A percentile compares a stretch with the other conserved stretches of the same genome.
Evolutionary conservation across 1,139 yeast genomes (phyloP).

Genomic region (Hemisphaericaspora xylofermentans): DNA sequence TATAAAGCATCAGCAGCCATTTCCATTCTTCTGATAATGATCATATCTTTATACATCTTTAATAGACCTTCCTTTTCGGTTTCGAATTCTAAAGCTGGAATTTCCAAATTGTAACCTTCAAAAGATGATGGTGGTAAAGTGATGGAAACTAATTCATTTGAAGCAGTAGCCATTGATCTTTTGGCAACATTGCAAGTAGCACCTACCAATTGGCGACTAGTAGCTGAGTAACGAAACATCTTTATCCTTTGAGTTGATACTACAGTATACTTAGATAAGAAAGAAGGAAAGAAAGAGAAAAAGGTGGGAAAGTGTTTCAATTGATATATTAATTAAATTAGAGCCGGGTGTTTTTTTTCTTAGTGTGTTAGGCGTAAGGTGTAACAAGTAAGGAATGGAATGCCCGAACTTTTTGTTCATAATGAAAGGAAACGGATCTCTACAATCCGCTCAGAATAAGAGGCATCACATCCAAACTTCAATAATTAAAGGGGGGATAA

Average conservation of each 20-base stretch:
- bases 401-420: no score
- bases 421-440: slow-evolving; percentile 1
- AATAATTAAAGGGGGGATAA: not conserved
- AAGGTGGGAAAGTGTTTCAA: not conserved
- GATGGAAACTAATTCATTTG: slow-evolving; percentile 44
- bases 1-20: slow-evolving; percentile 98
- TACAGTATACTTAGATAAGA: not conserved
- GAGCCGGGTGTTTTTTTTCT: not conserved
- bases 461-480: slow-evolving; percentile 3
- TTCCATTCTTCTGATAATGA: slow-evolving; percentile 92
- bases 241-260: not conserved
- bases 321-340: no score
- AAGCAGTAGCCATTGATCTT: slow-evolving; percentile 37
- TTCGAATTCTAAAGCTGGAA: slow-evolving; percentile 68
- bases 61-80: slow-evolving; percentile 78
- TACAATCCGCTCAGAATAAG: not conserved
- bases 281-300: not conserved
- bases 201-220: slow-evolving; percentile 10
- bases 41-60: slow-evolving; percentile 97
- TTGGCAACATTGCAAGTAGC: slow-evolving; percentile 15
- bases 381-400: no score
- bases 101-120: slow-evolving; percentile 80
- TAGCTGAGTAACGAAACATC: slow-evolving; percentile 5
- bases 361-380: not conserved
- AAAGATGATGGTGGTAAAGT: slow-evolving; percentile 77